Conservation (phyloP, 2,329 filamentous ascomycete genomes). For the Beauveria varroae region DNA sequence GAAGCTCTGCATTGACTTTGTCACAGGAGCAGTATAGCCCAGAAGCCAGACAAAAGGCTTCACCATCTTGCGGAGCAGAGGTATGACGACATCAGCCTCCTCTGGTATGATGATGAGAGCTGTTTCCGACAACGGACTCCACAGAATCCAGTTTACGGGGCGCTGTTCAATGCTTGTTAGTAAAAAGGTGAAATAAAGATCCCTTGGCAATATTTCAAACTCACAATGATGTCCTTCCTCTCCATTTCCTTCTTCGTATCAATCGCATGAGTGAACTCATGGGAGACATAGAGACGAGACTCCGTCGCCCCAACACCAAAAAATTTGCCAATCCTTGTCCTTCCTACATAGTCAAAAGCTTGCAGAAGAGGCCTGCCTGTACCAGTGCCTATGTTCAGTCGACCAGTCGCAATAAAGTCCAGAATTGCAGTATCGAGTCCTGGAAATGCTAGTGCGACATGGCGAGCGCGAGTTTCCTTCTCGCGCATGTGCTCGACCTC, state of each 20-base stretch:
- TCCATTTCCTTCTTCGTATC: background rate
- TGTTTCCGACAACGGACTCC: slow-evolving; percentile 35
- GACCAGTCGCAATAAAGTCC: background rate
- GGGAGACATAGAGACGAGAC: background rate
- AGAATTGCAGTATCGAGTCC: slow-evolving; percentile 16
- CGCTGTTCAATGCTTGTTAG: slow-evolving; percentile 22
- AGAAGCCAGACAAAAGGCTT: slow-evolving; percentile 36
- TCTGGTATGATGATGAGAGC: slow-evolving; percentile 55
- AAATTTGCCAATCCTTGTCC: background rate
- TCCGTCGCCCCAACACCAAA: background rate
- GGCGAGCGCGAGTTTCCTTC: slow-evolving; percentile 37
- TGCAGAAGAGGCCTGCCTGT: background rate
- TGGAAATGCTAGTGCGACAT: slow-evolving; percentile 31
- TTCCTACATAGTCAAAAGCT: background rate
- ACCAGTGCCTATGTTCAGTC: background rate
- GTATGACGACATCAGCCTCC: slow-evolving; percentile 51
- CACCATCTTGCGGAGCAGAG: slow-evolving; percentile 25
- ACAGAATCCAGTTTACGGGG: slow-evolving; percentile 56
- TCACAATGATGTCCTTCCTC: background rate
- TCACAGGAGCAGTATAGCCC: slow-evolving; percentile 52
- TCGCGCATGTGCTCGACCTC: slow-evolving; percentile 52
- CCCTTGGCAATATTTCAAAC: background rate
- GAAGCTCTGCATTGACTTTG: slow-evolving; percentile 52
- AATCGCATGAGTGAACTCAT: background rate
- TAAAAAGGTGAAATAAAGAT: background rate